Evolutionary conservation across 306 rosid genomes (phyloP).

Genomic region (Acacia acuminata): DNA sequence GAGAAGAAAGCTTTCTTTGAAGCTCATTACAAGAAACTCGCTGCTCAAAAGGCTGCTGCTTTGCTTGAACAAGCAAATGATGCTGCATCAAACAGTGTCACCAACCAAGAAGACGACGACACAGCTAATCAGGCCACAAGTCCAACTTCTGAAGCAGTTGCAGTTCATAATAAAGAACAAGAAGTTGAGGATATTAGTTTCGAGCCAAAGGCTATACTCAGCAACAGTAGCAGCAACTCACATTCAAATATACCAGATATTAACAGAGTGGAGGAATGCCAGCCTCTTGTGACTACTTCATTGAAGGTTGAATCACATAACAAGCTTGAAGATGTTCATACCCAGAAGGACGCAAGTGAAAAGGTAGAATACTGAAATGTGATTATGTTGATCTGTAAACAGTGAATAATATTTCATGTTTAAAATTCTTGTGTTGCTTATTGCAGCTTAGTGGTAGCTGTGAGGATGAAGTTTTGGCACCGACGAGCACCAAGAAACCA

Average conservation of each 20-base stretch:
- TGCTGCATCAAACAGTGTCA: slow-evolving; percentile 36
- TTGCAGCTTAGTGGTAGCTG: slow-evolving; percentile 39
- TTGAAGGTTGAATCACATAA: slow-evolving; percentile 44
- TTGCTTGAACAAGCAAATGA: slow-evolving; percentile 70
- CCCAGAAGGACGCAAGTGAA: slow-evolving; percentile 33
- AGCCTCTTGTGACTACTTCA: slow-evolving; percentile 34
- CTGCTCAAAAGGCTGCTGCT: slow-evolving; percentile 81
- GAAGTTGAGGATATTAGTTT: slow-evolving; percentile 17
- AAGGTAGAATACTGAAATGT: slow-evolving; percentile 36
- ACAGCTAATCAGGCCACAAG: slow-evolving; percentile 1
- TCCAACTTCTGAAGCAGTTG: slow-evolving; percentile 32
- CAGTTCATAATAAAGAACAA: slow-evolving; percentile 36
- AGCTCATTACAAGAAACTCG: slow-evolving; percentile 93
- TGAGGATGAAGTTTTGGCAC: slow-evolving; percentile 44
- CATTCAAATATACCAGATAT: slow-evolving; percentile 13
- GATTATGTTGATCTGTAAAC: neutral
- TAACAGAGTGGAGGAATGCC: slow-evolving; percentile 32
- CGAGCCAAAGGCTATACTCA: slow-evolving; percentile 1
- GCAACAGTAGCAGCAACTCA: neutral
- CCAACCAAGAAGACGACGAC: slow-evolving; percentile 17
- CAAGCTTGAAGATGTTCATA: slow-evolving; percentile 40
- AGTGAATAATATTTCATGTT: neutral
- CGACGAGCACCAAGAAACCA: slow-evolving; percentile 52
- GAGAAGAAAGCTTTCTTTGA: slow-evolving; percentile 99
- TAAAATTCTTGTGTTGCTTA: neutral